Conservation (phyloP, 1,284 basidiomycete genomes). For the Cutaneotrichosporon cutaneum region DNA sequence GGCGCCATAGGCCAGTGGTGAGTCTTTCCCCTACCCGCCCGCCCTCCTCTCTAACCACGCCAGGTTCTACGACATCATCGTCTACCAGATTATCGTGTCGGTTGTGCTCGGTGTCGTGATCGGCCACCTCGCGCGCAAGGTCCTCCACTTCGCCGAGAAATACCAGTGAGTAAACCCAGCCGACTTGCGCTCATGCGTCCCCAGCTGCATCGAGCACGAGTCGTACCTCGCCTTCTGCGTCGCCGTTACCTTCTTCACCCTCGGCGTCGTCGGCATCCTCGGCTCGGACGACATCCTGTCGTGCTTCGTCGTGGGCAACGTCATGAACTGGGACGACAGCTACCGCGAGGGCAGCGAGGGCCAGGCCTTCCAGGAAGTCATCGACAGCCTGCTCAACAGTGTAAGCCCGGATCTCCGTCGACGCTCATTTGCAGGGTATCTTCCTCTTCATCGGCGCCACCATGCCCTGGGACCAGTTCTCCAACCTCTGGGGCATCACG, state of each 20-base stretch:
- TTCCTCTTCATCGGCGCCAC: constrained; percentile 91
- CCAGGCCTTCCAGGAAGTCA: constrained; percentile 59
- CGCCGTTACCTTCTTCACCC: constrained; percentile 61
- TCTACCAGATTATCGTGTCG: constrained; percentile 63
- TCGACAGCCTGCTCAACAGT: constrained; percentile 58
- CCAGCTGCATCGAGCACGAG: constrained; percentile 51
- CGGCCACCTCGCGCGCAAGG: constrained; percentile 59
- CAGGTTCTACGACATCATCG: constrained; percentile 49
- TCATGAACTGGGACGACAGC: constrained; percentile 53
- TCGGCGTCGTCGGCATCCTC: constrained; percentile 77
- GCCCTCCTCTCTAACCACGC: neutral
- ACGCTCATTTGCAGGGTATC: constrained; percentile 36
- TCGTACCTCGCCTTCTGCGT: constrained; percentile 51
- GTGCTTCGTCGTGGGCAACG: constrained; percentile 49
- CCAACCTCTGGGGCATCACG: constrained; percentile 58
- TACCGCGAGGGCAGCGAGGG: constrained; percentile 58
- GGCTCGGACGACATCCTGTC: constrained; percentile 85
- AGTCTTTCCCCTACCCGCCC: constrained; percentile 45
- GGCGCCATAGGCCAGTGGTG: constrained; percentile 63
- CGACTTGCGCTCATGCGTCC: neutral
- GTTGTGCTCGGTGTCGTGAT: constrained; percentile 73
- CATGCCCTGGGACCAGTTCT: constrained; percentile 66
- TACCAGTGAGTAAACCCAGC: constrained; percentile 54
- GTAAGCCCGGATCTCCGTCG: constrained; percentile 13
- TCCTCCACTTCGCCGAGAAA: constrained; percentile 39